Conservation (phyloP, 2,329 filamentous ascomycete genomes). For the Diplodia scrobiculata region DNA sequence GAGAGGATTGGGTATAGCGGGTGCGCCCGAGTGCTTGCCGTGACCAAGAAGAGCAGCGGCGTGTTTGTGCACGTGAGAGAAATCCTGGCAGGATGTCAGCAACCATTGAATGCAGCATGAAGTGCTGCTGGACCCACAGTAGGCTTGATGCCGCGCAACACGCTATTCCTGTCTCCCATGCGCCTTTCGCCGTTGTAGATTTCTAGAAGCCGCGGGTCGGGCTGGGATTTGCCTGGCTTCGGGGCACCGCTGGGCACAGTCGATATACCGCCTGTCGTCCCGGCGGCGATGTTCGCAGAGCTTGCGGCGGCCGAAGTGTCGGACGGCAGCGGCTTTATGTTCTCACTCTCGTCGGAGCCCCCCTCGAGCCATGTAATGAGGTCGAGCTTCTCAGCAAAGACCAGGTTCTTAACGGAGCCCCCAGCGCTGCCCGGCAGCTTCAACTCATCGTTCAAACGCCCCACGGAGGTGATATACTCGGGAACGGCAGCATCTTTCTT, state of each 20-base stretch:
- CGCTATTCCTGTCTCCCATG: slow-evolving; percentile 89
- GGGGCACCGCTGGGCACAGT: slow-evolving; percentile 41
- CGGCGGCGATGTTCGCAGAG: slow-evolving; percentile 56
- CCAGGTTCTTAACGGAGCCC: slow-evolving; percentile 79
- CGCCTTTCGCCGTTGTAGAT: slow-evolving; percentile 91
- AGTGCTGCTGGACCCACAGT: slow-evolving; percentile 61
- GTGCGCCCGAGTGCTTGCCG: slow-evolving; percentile 38
- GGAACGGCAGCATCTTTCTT: slow-evolving; percentile 88
- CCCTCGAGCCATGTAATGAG: slow-evolving; percentile 92
- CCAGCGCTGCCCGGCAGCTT: slow-evolving; percentile 54
- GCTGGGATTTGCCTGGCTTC: slow-evolving; percentile 56
- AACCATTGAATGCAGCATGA: slow-evolving; percentile 25
- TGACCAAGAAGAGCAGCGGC: slow-evolving; percentile 72
- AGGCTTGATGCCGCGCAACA: slow-evolving; percentile 82
- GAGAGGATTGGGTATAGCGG: slow-evolving; percentile 52
- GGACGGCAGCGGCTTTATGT: slow-evolving; percentile 79
- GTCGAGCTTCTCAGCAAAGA: slow-evolving; percentile 89
- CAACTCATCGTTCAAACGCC: slow-evolving; percentile 77
- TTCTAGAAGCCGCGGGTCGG: slow-evolving; percentile 79
- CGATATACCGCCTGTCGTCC: slow-evolving; percentile 50
- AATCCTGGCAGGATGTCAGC: slow-evolving; percentile 65
- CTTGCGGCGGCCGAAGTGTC: slow-evolving; percentile 52
- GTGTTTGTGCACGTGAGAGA: slow-evolving; percentile 87
- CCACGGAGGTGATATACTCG: slow-evolving; percentile 84
- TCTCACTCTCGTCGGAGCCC: slow-evolving; percentile 77